A percentile compares a stretch with the other conserved stretches of the same genome.
Conservation (phyloP, 371 early-diverging fungal genomes). For the Mortierella polycephala region DNA sequence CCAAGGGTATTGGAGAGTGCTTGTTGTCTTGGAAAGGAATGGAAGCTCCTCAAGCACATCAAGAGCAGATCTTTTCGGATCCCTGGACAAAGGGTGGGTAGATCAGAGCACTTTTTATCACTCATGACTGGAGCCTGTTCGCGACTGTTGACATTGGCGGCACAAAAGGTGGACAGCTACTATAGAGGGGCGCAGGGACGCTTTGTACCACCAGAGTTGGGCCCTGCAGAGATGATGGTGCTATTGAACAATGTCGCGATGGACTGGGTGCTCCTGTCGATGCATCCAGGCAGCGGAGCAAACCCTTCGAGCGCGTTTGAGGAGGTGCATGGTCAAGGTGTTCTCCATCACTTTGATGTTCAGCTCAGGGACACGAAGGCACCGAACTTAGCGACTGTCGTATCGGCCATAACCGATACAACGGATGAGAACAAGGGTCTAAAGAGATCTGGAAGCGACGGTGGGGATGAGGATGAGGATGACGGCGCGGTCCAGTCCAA, state of each 20-base stretch:
- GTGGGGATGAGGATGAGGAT: neutral
- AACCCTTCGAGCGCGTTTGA: slow-evolving; percentile 7
- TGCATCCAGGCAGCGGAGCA: slow-evolving; percentile 6
- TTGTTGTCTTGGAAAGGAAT: slow-evolving; percentile 26
- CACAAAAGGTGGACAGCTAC: slow-evolving; percentile 11
- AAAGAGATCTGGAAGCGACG: neutral
- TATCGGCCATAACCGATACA: neutral
- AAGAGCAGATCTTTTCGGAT: slow-evolving; percentile 22
- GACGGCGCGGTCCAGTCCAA: neutral
- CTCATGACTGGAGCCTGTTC: slow-evolving; percentile 36
- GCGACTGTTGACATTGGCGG: slow-evolving; percentile 25
- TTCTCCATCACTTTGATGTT: slow-evolving; percentile 22
- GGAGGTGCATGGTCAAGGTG: slow-evolving; percentile 20
- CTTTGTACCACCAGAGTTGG: slow-evolving; percentile 14
- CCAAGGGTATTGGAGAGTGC: slow-evolving; percentile 6
- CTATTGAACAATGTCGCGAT: slow-evolving; percentile 25
- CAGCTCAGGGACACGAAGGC: slow-evolving; percentile 9
- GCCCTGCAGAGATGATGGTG: slow-evolving; percentile 40
- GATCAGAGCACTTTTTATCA: slow-evolving; percentile 31
- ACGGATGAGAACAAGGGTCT: neutral
- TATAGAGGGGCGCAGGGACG: slow-evolving; percentile 9
- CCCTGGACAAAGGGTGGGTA: slow-evolving; percentile 39
- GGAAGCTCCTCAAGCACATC: slow-evolving; percentile 27
- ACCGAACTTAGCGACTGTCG: neutral
- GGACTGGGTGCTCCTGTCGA: slow-evolving; percentile 24